Evolutionary conservation across 805 yeast species (phyloP), one percentile per base, ranked within the genome.

Genomic region (Kluyveromyces starmeri): DNA sequence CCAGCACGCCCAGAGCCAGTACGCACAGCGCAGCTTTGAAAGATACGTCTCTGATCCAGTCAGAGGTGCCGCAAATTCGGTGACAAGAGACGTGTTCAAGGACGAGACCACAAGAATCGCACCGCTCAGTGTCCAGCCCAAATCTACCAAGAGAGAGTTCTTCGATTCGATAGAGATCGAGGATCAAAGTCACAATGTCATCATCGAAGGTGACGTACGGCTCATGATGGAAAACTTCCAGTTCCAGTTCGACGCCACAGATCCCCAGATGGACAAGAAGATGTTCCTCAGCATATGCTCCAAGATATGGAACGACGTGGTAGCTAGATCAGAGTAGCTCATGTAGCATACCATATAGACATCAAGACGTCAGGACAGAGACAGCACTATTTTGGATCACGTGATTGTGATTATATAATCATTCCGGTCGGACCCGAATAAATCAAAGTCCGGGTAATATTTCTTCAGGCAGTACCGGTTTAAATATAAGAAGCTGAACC

Each of bases 261-360:
- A 42, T n/a, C 37, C 46, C 9, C 34, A 38, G 7, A 34, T 50
- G 4, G 56, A 55, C 38, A 53, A 53, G 39, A 55, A 50, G 34
- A 48, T 53, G 48, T 55, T 54, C 33, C 39, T 55, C 43, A 50
- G 51, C 33, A 52, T 54, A 13, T 55, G 61, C 38, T 53, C 50
- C 36, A 53, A 51, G 36, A 46, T 55, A n/a, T 55, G 59, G 59
- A 51, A 50, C 31, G 59, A 54, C 24, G 42, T 52, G 3, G 33
- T 30, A n/a, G 22, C 26, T 19, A 30, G 33, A 20, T 11, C 11
- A 23, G n/a, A n/a, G n/a, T n/a, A n/a, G n/a, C n/a, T n/a, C n/a
- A n/a, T n/a, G n/a, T n/a, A n/a, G n/a, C n/a, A n/a, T n/a, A n/a
- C n/a, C n/a, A n/a, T n/a, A n/a, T n/a, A n/a, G n/a, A n/a, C n/a